A percentile compares a stretch with the other conserved stretches of the same genome.
These are phyloP conservation scores for Endothia cerciana DNA, from an alignment of 2,329 filamentous ascomycete genomes.

Conservation along the genomic window DNA sequence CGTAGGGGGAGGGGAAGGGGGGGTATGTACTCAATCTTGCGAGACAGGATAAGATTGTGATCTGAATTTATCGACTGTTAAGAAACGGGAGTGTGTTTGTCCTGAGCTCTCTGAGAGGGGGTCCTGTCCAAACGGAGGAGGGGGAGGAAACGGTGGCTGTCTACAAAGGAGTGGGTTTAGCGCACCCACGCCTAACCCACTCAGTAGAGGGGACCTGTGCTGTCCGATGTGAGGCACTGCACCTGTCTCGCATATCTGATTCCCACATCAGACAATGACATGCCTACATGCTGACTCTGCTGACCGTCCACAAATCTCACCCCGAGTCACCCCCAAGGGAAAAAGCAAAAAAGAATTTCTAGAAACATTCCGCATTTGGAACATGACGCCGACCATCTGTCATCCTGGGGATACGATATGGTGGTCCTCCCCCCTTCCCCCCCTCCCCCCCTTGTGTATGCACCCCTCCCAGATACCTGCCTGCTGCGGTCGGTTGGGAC, in stretches of 20 bases:
- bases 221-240: not conserved
- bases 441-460: not conserved
- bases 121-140: too few relatives aligned
- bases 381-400: not conserved
- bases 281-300: conserved; percentile 1
- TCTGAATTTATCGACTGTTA: too few relatives aligned
- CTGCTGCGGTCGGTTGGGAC: not conserved
- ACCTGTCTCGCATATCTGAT: conserved; percentile 7
- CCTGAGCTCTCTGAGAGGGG: too few relatives aligned
- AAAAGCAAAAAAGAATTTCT: conserved; percentile 13
- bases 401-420: too few relatives aligned
- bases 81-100: too few relatives aligned
- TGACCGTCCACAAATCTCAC: not conserved
- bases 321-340: not conserved
- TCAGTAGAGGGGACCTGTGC: too few relatives aligned
- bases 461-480: not conserved
- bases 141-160: too few relatives aligned
- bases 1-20: not conserved
- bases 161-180: too few relatives aligned
- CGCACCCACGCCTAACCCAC: too few relatives aligned
- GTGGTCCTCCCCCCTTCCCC: not conserved
- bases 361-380: conserved; percentile 20
- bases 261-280: conserved; percentile 3
- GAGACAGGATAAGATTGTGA: not conserved
- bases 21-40: too few relatives aligned